Conservation (phyloP, 1,284 basidiomycete genomes). For the Cutaneotrichosporon spelunceum region DNA sequence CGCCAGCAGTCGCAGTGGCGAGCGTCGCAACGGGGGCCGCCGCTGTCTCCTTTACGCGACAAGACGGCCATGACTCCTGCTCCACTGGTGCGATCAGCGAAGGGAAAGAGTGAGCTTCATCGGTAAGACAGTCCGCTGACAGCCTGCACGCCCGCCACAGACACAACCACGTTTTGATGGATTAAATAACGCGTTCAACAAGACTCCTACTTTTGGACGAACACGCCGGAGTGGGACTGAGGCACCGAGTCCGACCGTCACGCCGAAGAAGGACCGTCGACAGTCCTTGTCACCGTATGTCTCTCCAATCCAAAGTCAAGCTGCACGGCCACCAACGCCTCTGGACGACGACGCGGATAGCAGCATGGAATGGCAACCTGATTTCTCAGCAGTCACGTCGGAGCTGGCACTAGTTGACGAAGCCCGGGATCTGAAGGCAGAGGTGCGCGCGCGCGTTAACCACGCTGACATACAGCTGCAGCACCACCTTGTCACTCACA, state of each 20-base stretch:
- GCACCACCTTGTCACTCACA: conserved; percentile 40
- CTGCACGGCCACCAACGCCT: neutral
- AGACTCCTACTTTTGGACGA: conserved; percentile 25
- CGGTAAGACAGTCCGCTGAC: conserved; percentile 2
- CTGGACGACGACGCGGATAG: conserved; percentile 2
- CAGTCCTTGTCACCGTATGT: conserved; percentile 8
- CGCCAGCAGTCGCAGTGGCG: conserved; percentile 24
- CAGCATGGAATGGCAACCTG: conserved; percentile 23
- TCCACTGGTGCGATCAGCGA: conserved; percentile 27
- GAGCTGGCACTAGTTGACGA: neutral
- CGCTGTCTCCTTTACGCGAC: conserved; percentile 20
- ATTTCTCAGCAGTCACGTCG: conserved; percentile 4
- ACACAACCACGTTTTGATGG: conserved; percentile 31
- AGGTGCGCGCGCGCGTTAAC: conserved; percentile 19
- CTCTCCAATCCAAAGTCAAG: conserved; percentile 16
- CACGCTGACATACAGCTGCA: conserved; percentile 26
- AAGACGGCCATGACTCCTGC: conserved; percentile 16
- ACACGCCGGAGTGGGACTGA: conserved; percentile 34
- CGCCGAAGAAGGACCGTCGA: conserved; percentile 17
- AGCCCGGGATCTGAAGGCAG: conserved; percentile 21
- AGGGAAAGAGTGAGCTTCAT: conserved; percentile 32
- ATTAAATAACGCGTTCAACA: conserved; percentile 39
- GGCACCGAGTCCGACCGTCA: conserved; percentile 26
- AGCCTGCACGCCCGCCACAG: conserved; percentile 15
- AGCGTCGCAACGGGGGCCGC: conserved; percentile 16